phyloP scores from a whole-genome alignment of 1,284 basidiomycete genomes.

The Ganoderma boninense region DNA sequence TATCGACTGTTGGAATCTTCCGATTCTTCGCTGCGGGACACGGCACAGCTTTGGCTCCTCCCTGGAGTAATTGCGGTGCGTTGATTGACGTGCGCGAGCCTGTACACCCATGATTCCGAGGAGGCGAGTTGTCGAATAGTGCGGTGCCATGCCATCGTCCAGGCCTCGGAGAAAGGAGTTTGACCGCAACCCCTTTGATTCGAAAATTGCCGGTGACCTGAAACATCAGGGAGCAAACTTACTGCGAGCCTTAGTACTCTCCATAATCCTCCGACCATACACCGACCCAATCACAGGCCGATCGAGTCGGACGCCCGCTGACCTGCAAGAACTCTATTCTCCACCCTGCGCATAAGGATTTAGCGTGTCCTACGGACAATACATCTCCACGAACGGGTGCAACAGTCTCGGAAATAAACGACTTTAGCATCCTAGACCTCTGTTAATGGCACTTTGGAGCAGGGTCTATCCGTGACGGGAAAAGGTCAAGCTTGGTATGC shows the following conservation, averaged over 20 bases:
- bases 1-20: slow-evolving; percentile 4
- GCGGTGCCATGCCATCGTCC: not conserved
- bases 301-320: not conserved
- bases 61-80: slow-evolving; percentile 23
- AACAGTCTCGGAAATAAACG: not conserved
- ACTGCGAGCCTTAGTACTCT: not conserved
- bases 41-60: slow-evolving; percentile 21
- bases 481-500: not conserved
- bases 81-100: slow-evolving; percentile 24
- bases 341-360: not conserved
- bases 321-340: not conserved
- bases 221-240: not conserved
- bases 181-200: not conserved
- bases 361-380: not conserved
- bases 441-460: too few species aligned
- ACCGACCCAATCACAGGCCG: not conserved
- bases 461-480: not conserved
- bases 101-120: not conserved
- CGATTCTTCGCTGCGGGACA: not conserved
- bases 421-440: not conserved
- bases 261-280: not conserved
- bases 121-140: not conserved
- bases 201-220: not conserved
- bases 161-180: not conserved
- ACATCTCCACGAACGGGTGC: not conserved